Evolutionary conservation across 1,284 basidiomycete genomes (phyloP).

Genomic region (Lentinula novae-zelandiae): DNA sequence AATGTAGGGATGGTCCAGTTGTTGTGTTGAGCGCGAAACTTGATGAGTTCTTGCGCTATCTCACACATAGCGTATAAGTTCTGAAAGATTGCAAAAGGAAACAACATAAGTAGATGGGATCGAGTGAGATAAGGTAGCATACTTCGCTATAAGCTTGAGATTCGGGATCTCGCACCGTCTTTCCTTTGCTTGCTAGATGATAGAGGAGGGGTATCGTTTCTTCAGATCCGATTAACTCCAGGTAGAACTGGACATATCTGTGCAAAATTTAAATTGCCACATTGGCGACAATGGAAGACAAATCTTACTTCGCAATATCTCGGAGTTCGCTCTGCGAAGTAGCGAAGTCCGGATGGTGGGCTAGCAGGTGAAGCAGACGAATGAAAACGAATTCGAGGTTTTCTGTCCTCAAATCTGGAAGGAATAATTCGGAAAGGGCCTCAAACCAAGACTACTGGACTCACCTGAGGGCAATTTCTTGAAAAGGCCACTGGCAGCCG

Average conservation of each 20-base stretch:
- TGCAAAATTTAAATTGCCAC: neutral
- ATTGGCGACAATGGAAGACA: neutral
- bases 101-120: neutral
- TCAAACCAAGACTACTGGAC: slow-evolving; percentile 1
- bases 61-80: slow-evolving; percentile 90
- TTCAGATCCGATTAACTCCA: slow-evolving; percentile 68
- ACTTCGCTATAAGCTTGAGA: slow-evolving; percentile 69
- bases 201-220: slow-evolving; percentile 85
- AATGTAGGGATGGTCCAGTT: slow-evolving; percentile 80
- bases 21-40: slow-evolving; percentile 58
- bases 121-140: neutral
- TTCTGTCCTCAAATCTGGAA: slow-evolving; percentile 54
- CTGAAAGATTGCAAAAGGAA: slow-evolving; percentile 34
- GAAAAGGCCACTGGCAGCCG: slow-evolving; percentile 50
- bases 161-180: slow-evolving; percentile 80
- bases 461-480: slow-evolving; percentile 46
- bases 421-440: neutral
- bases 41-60: slow-evolving; percentile 85
- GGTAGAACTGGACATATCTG: slow-evolving; percentile 89
- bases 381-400: slow-evolving; percentile 82
- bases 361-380: slow-evolving; percentile 82
- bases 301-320: slow-evolving; percentile 67
- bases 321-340: slow-evolving; percentile 57
- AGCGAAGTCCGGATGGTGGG: slow-evolving; percentile 92
- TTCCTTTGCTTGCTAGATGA: slow-evolving; percentile 79